Evolutionary conservation across 257 asterid genomes (phyloP).

Genomic region (Capsicum baccatum): DNA sequence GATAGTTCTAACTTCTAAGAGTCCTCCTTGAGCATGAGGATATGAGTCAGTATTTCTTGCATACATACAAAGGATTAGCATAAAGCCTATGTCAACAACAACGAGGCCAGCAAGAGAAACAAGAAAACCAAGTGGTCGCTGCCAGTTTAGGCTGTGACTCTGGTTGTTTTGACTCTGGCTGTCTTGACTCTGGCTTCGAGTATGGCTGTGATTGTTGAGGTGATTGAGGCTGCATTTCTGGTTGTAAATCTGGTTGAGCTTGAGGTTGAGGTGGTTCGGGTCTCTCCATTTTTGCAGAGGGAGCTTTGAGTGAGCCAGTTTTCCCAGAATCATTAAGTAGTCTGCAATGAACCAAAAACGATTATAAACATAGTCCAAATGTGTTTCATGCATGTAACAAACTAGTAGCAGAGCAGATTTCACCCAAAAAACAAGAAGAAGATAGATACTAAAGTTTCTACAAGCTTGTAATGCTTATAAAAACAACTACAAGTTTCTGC

Average conservation of each 20-base stretch:
- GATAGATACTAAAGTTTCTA: background rate
- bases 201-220: background rate
- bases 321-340: slow-evolving; percentile 29
- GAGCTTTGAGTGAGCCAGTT: slow-evolving; percentile 20
- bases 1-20: slow-evolving; percentile 17
- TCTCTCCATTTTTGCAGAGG: slow-evolving; percentile 28
- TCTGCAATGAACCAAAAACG: background rate
- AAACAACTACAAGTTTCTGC: background rate
- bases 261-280: slow-evolving; percentile 27
- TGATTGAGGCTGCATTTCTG: slow-evolving; percentile 19
- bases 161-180: slow-evolving; percentile 15
- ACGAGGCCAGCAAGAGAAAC: slow-evolving; percentile 33
- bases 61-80: background rate
- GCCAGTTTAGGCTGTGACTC: slow-evolving; percentile 19
- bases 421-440: background rate
- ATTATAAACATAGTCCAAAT: background rate
- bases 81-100: slow-evolving; percentile 26
- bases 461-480: background rate
- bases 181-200: slow-evolving; percentile 7
- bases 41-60: background rate
- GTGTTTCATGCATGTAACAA: background rate
- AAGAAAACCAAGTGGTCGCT: slow-evolving; percentile 27
- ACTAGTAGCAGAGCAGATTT: background rate
- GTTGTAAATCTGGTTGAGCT: background rate
- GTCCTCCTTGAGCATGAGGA: background rate